phyloP scores from a whole-genome alignment of 352 stramenopile species.

The Globisporangium abappressorium region DNA sequence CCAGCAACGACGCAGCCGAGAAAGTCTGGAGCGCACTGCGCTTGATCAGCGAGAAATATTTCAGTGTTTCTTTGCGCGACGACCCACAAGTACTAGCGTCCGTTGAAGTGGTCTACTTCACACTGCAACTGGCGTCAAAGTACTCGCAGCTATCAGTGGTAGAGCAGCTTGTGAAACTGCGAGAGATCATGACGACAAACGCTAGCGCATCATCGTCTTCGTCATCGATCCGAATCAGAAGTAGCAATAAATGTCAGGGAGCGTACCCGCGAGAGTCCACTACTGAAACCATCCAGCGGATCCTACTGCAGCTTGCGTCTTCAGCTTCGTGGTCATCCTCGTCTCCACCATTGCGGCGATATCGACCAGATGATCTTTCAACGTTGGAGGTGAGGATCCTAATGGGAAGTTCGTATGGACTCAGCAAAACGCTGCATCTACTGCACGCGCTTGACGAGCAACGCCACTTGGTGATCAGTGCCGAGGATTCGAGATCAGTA shows the following conservation, averaged over 20 bases:
- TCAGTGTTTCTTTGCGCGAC: constrained; percentile 46
- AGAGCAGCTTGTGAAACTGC: constrained; percentile 10
- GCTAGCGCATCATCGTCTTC: constrained; percentile 19
- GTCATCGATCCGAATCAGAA: not conserved
- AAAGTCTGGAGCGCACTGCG: constrained; percentile 32
- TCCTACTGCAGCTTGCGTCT: constrained; percentile 14
- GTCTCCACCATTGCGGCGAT: not conserved
- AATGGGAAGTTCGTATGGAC: constrained; percentile 29
- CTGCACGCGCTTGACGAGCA: constrained; percentile 32
- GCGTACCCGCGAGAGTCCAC: not conserved
- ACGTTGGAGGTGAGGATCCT: constrained; percentile 20
- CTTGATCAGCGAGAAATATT: constrained; percentile 61
- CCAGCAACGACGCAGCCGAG: constrained; percentile 17
- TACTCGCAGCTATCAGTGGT: constrained; percentile 12
- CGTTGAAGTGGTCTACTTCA: constrained; percentile 42
- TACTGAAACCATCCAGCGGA: constrained; percentile 5
- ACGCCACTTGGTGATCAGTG: constrained; percentile 28
- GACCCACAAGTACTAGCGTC: constrained; percentile 23
- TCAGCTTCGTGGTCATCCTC: constrained; percentile 9
- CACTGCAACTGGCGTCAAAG: constrained; percentile 27
- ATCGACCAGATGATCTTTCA: constrained; percentile 4
- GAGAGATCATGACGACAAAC: constrained; percentile 25
- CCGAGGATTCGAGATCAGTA: constrained; percentile 13
- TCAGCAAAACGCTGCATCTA: constrained; percentile 37
- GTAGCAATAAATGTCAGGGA: not conserved